These are phyloP conservation scores for Halophytophthora polymorphica DNA, from an alignment of 352 stramenopile genomes.

Conservation along the genomic window DNA sequence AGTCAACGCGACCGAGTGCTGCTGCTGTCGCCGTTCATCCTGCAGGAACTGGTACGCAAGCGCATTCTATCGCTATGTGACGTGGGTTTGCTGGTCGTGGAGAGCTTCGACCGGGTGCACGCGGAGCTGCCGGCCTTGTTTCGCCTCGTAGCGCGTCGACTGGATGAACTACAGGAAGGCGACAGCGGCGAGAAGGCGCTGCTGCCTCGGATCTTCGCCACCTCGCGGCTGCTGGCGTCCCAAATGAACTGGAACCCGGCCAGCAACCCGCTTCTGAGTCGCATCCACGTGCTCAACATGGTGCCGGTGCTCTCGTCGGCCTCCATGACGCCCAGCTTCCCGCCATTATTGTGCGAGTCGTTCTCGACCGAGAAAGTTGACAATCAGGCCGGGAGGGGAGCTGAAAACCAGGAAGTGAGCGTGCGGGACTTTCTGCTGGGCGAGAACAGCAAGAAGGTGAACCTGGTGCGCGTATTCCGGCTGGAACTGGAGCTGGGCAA, in stretches of 20 bases:
- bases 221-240: constrained; percentile 47
- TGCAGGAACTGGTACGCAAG: constrained; percentile 42
- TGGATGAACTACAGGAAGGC: constrained; percentile 11
- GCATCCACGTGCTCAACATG: constrained; percentile 65
- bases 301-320: constrained; percentile 34
- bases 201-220: constrained; percentile 53
- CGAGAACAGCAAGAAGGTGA: constrained; percentile 64
- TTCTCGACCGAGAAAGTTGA: too few species aligned
- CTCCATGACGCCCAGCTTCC: constrained; percentile 23
- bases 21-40: constrained; percentile 43
- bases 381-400: not conserved
- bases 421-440: constrained; percentile 68
- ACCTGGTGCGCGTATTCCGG: constrained; percentile 62
- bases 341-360: constrained; percentile 51
- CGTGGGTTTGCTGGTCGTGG: constrained; percentile 54
- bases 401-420: constrained; percentile 5
- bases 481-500: constrained; percentile 70
- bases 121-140: constrained; percentile 61
- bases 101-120: constrained; percentile 67
- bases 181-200: not conserved
- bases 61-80: constrained; percentile 16
- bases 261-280: constrained; percentile 53
- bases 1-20: constrained; percentile 25
- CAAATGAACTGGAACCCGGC: constrained; percentile 42
- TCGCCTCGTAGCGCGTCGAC: constrained; percentile 20